Percentiles rank a stretch among this genome's conserved stretches.
Evolutionary conservation across 2,329 filamentous ascomycete genomes (phyloP).

Genomic region (Drechslerella stenobrocha): DNA sequence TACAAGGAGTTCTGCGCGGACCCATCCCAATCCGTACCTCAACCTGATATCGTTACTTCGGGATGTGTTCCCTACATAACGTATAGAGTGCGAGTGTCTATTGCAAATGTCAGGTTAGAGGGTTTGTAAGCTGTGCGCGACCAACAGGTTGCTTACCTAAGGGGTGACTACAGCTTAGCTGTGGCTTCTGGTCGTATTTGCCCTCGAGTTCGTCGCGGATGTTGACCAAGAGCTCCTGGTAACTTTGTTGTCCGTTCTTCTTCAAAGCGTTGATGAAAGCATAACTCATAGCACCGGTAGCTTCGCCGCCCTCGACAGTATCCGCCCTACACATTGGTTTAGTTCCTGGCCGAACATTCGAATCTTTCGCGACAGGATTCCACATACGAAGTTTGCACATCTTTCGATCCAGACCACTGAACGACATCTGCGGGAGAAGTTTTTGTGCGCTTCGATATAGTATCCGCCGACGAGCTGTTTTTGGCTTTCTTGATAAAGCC

Average conservation of each 20-base stretch:
- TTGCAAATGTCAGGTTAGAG: slow-evolving; percentile 2
- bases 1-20: no score
- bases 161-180: slow-evolving; percentile 93
- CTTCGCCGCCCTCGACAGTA: slow-evolving; percentile 81
- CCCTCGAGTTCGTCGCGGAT: slow-evolving; percentile 84
- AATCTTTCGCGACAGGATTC: slow-evolving; percentile 37
- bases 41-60: background rate
- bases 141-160: slow-evolving; percentile 66
- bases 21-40: no score
- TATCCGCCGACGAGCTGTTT: slow-evolving; percentile 73
- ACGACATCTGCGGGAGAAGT: slow-evolving; percentile 93
- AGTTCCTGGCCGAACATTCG: slow-evolving; percentile 50
- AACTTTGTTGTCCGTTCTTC: slow-evolving; percentile 93
- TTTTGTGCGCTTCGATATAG: slow-evolving; percentile 82
- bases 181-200: slow-evolving; percentile 92
- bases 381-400: slow-evolving; percentile 86
- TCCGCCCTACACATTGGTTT: slow-evolving; percentile 69
- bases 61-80: slow-evolving; percentile 27
- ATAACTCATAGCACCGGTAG: slow-evolving; percentile 97
- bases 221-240: slow-evolving; percentile 91
- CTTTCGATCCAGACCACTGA: slow-evolving; percentile 97
- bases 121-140: background rate
- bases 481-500: slow-evolving; percentile 86
- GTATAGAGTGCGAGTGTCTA: slow-evolving; percentile 39
- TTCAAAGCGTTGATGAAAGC: slow-evolving; percentile 90